Evolutionary conservation across 2,329 filamentous ascomycete genomes (phyloP).

Genomic region (Trichoderma atroviride): DNA sequence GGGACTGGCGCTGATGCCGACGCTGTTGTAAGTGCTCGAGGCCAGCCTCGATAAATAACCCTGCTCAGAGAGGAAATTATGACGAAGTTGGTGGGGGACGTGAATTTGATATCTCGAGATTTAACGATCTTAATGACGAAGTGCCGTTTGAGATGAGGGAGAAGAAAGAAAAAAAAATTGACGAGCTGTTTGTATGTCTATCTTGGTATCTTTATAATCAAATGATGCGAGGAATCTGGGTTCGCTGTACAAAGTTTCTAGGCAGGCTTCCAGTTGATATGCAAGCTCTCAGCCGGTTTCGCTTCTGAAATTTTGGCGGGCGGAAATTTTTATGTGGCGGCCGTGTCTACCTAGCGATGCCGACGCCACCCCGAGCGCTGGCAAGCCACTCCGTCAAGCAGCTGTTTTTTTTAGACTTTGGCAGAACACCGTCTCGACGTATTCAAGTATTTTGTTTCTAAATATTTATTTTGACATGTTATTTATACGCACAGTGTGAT

Average conservation of each 20-base stretch:
- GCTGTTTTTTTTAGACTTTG: background rate
- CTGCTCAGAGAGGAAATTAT: constrained; percentile 4
- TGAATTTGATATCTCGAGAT: background rate
- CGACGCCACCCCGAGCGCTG: constrained; percentile 22
- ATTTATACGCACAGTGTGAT: background rate
- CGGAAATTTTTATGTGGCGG: constrained; percentile 21
- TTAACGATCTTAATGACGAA: background rate
- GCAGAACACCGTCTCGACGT: background rate
- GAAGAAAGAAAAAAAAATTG: background rate
- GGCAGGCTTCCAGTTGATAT: background rate
- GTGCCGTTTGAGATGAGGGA: background rate
- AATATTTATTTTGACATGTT: background rate
- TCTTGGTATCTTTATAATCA: background rate
- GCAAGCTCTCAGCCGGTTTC: constrained; percentile 2
- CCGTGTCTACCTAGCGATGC: constrained; percentile 12
- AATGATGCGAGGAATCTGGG: background rate
- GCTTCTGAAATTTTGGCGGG: constrained; percentile 5
- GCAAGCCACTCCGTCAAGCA: constrained; percentile 5
- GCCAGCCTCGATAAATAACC: background rate
- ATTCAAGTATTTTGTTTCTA: background rate
- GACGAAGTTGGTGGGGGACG: constrained; percentile 14
- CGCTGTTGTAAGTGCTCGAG: constrained; percentile 37
- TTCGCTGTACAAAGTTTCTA: background rate
- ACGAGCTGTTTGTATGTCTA: background rate
- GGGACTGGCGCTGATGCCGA: constrained; percentile 27